phyloP scores from a whole-genome alignment of 2,329 filamentous ascomycete species.

The Diaporthe sp. region DNA sequence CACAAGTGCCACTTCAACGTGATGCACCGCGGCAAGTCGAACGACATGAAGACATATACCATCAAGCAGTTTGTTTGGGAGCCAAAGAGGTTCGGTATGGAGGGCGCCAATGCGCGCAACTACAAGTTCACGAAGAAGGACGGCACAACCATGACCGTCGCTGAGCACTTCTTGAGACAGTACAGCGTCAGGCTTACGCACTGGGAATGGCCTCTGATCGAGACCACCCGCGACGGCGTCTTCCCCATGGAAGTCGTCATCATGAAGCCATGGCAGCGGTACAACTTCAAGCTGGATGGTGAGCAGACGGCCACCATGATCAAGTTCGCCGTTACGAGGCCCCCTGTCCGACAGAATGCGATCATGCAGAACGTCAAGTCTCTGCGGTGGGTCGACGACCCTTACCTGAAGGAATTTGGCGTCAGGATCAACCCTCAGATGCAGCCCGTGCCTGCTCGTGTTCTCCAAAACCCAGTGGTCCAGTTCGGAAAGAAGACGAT shows the following conservation, averaged over 20 bases:
- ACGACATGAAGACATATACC: slow-evolving; percentile 64
- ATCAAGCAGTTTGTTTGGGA: slow-evolving; percentile 67
- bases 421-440: slow-evolving; percentile 77
- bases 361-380: slow-evolving; percentile 78
- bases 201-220: slow-evolving; percentile 66
- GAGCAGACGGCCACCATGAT: slow-evolving; percentile 88
- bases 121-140: slow-evolving; percentile 70
- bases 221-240: slow-evolving; percentile 66
- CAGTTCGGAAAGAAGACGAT: slow-evolving; percentile 72
- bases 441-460: slow-evolving; percentile 76
- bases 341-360: slow-evolving; percentile 74
- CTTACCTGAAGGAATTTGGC: slow-evolving; percentile 79
- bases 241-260: slow-evolving; percentile 75
- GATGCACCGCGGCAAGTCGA: slow-evolving; percentile 64
- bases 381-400: slow-evolving; percentile 78
- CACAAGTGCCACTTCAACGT: slow-evolving; percentile 70
- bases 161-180: slow-evolving; percentile 68
- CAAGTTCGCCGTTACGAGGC: slow-evolving; percentile 88
- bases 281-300: slow-evolving; percentile 72
- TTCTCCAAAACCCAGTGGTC: slow-evolving; percentile 80
- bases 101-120: slow-evolving; percentile 64
- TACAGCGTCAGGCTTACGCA: slow-evolving; percentile 64
- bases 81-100: slow-evolving; percentile 53
- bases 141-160: slow-evolving; percentile 61
- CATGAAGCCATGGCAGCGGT: slow-evolving; percentile 69